Percentiles rank a stretch among this genome's conserved stretches.
Evolutionary conservation across 371 early-diverging fungal genomes (phyloP).

Genomic region (Syncephalastrum sp.): DNA sequence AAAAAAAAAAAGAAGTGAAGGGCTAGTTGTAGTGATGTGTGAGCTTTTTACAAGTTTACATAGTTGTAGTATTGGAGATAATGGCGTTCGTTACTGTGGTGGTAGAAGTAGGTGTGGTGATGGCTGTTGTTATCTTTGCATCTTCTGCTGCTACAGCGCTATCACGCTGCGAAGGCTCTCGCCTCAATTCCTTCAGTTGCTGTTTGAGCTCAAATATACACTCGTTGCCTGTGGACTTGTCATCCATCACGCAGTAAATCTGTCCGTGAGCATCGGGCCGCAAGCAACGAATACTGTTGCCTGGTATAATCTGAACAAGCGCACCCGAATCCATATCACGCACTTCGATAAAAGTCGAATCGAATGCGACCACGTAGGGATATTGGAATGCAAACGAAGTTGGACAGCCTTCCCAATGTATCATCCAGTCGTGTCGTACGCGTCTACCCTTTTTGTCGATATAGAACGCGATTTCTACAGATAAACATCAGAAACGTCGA

Average conservation of each 20-base stretch:
- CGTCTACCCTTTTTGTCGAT: slow-evolving; percentile 87
- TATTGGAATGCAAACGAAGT: slow-evolving; percentile 71
- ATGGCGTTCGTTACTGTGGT: too few relatives aligned
- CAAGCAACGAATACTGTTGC: slow-evolving; percentile 60
- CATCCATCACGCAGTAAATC: slow-evolving; percentile 59
- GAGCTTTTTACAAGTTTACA: too few relatives aligned
- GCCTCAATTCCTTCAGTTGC: too few relatives aligned
- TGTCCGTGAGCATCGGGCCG: slow-evolving; percentile 49
- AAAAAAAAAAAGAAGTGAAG: too few relatives aligned
- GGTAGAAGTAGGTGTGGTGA: too few relatives aligned
- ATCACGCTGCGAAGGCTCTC: too few relatives aligned
- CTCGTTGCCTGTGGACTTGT: slow-evolving; percentile 34
- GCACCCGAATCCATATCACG: slow-evolving; percentile 37
- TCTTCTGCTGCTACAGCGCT: too few relatives aligned
- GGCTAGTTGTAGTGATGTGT: too few relatives aligned
- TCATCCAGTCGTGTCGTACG: slow-evolving; percentile 68
- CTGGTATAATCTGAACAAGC: slow-evolving; percentile 63
- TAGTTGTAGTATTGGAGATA: too few relatives aligned
- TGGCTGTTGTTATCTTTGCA: too few relatives aligned
- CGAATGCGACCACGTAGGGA: slow-evolving; percentile 89
- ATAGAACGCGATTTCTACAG: slow-evolving; percentile 83
- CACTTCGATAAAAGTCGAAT: slow-evolving; percentile 80
- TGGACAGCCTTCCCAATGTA: slow-evolving; percentile 77
- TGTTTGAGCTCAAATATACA: slow-evolving; percentile 36
- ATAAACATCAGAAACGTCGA: neutral